Percentiles rank a stretch among this genome's conserved stretches.
phyloP scores from a whole-genome alignment of 306 rosid species.

The Ziziphus jujuba region DNA sequence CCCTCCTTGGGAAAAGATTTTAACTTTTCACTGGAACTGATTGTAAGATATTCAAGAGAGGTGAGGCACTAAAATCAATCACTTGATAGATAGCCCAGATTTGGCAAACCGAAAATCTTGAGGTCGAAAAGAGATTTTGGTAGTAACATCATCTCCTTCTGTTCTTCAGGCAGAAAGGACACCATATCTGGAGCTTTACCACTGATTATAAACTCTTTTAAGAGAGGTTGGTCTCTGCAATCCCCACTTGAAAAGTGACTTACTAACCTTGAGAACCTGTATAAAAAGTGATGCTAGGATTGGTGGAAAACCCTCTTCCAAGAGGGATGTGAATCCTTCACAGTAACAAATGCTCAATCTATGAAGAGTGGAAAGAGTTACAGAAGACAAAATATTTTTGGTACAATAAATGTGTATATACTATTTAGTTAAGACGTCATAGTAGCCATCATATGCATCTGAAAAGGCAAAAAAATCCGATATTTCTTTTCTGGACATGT shows the following conservation, averaged over 20 bases:
- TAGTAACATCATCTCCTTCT: not conserved
- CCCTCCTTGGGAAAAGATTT: conserved; percentile 12
- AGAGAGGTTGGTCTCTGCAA: conserved; percentile 24
- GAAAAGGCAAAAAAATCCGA: too few relatives aligned
- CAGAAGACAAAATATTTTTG: too few relatives aligned
- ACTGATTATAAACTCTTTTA: not conserved
- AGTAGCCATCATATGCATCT: not conserved
- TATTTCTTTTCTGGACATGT: too few relatives aligned
- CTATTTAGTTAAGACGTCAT: too few relatives aligned
- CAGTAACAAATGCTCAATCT: not conserved
- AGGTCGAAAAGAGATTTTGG: conserved; percentile 13
- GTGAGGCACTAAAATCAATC: conserved; percentile 17
- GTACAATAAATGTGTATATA: too few relatives aligned
- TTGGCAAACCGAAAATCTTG: not conserved
- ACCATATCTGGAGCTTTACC: conserved; percentile 4
- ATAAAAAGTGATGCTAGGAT: conserved; percentile 13
- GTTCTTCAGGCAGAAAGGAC: conserved; percentile 8
- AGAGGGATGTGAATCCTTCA: not conserved
- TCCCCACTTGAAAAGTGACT: conserved; percentile 10
- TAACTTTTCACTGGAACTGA: not conserved
- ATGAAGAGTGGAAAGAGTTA: conserved; percentile 15
- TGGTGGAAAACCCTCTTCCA: conserved; percentile 5
- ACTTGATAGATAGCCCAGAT: conserved; percentile 12
- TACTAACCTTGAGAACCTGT: not conserved
- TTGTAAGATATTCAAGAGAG: conserved; percentile 2